Percentiles rank a stretch among this genome's conserved stretches.
phyloP scores from a whole-genome alignment of 306 rosid genomes.

The Fagus crenata region DNA sequence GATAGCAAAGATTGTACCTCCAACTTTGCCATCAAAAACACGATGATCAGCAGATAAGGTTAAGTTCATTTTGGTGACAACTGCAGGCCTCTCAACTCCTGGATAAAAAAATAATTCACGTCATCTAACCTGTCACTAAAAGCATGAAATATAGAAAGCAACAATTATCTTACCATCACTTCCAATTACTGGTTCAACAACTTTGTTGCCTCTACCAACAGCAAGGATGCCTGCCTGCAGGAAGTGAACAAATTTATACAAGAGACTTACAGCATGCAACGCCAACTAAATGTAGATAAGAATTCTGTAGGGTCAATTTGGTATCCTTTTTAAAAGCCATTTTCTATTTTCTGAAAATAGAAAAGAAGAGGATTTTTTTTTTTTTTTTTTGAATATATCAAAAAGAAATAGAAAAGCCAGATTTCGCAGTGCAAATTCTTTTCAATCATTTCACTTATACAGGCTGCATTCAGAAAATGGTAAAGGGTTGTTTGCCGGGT shows the following conservation, averaged over 20 bases:
- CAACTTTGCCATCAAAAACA: conserved; percentile 90
- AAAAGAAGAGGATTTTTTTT: neutral
- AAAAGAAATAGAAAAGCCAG: neutral
- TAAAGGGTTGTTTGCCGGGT: neutral
- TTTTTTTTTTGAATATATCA: neutral
- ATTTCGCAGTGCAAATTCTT: conserved; percentile 1
- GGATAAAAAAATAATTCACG: conserved; percentile 25
- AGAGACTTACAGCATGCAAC: neutral
- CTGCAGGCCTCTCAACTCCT: conserved; percentile 84
- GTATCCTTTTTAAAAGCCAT: neutral
- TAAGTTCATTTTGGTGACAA: conserved; percentile 68
- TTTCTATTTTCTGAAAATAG: neutral
- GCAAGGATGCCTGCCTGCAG: conserved; percentile 96
- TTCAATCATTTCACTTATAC: neutral
- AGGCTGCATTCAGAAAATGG: neutral
- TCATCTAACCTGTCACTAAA: conserved; percentile 28
- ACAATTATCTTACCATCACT: conserved; percentile 63
- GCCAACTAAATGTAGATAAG: neutral
- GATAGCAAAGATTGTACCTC: conserved; percentile 52
- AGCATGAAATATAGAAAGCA: conserved; percentile 16
- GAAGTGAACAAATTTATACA: conserved; percentile 22
- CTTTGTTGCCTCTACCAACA: conserved; percentile 95
- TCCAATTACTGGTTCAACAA: conserved; percentile 71
- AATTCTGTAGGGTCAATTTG: neutral
- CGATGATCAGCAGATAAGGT: conserved; percentile 96